These are phyloP conservation scores for Microstegium vimineum DNA, from an alignment of 176 grass and related monocot genomes.

Conservation along the genomic window DNA sequence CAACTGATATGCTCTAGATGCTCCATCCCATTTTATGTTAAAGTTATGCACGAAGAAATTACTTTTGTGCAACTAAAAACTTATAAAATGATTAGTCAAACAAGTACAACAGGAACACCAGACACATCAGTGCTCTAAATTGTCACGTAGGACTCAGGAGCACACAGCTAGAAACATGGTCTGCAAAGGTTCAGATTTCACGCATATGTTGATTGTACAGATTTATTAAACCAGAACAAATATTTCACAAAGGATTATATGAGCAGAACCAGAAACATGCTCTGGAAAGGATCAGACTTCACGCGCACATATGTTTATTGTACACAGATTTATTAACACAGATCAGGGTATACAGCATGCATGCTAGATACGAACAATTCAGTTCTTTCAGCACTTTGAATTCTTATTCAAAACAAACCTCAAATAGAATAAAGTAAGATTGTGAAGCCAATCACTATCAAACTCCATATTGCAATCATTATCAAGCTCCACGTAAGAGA, in stretches of 20 bases:
- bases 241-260: not conserved
- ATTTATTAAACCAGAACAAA: not conserved
- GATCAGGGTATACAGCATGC: not conserved
- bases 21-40: not conserved
- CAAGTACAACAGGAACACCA: not conserved
- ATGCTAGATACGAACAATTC: not conserved
- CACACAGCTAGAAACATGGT: not conserved
- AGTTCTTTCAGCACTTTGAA: not conserved
- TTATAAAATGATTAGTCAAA: not conserved
- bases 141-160: not conserved
- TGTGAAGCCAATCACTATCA: not conserved
- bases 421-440: not conserved
- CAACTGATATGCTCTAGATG: not conserved
- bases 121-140: not conserved
- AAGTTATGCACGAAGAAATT: not conserved
- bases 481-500: not conserved
- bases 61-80: not conserved
- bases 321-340: not conserved
- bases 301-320: not conserved
- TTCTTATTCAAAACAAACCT: conserved; percentile 2
- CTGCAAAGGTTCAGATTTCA: not conserved
- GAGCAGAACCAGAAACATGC: not conserved
- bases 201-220: not conserved
- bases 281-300: not conserved
- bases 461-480: conserved; percentile 2